Evolutionary conservation across 495 filamentous ascomycete species (phyloP).

Genomic region (Aspergillus haitiensis): DNA sequence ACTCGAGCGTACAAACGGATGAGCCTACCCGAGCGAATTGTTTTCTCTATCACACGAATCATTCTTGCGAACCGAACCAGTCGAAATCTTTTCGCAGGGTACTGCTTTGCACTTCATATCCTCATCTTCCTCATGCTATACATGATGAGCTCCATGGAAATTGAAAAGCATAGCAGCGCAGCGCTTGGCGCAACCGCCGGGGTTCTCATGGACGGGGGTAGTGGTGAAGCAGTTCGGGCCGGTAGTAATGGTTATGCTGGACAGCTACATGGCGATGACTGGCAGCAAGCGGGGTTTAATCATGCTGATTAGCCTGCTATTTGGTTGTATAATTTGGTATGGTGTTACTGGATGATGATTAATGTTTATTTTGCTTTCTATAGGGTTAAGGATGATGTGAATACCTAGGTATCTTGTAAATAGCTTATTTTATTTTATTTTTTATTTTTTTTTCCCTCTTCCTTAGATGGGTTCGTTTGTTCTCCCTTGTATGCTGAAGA

Average conservation of each 20-base stretch:
- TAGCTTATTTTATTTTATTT: too few relatives aligned
- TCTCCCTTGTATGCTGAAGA: too few relatives aligned
- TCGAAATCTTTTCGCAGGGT: slow-evolving; percentile 91
- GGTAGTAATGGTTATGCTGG: slow-evolving; percentile 36
- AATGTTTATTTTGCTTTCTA: not conserved
- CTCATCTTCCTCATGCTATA: slow-evolving; percentile 84
- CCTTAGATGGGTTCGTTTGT: too few relatives aligned
- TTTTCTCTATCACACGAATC: slow-evolving; percentile 88
- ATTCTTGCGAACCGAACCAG: slow-evolving; percentile 88
- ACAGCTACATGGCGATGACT: slow-evolving; percentile 55
- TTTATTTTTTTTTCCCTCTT: too few relatives aligned
- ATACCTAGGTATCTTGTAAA: too few relatives aligned
- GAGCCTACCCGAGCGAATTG: slow-evolving; percentile 83
- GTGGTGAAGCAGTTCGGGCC: slow-evolving; percentile 26
- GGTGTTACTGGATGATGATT: not conserved
- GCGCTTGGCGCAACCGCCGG: slow-evolving; percentile 46
- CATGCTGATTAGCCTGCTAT: slow-evolving; percentile 25
- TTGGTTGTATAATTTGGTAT: slow-evolving; percentile 16
- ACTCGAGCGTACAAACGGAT: slow-evolving; percentile 92
- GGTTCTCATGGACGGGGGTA: slow-evolving; percentile 43
- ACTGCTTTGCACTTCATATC: slow-evolving; percentile 86
- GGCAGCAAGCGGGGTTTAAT: slow-evolving; percentile 62
- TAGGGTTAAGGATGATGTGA: too few relatives aligned
- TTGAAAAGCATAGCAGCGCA: slow-evolving; percentile 54
- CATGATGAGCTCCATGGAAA: slow-evolving; percentile 69